These are phyloP conservation scores for Hysterium pulicare DNA, from an alignment of 2,329 filamentous ascomycete species.

Conservation along the genomic window DNA sequence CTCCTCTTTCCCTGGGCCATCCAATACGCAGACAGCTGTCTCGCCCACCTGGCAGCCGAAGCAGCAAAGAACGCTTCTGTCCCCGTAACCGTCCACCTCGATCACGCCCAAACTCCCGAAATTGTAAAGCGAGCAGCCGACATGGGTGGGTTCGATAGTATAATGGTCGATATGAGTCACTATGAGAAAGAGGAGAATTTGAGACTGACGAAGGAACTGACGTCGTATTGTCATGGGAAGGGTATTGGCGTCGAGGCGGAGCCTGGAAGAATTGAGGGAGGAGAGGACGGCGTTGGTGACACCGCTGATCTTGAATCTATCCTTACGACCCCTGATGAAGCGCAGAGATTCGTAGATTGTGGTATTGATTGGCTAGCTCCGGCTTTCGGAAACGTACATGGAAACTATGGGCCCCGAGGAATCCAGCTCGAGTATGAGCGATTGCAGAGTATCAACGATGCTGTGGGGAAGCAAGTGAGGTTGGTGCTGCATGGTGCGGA, in stretches of 20 bases:
- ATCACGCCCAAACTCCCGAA: constrained; percentile 40
- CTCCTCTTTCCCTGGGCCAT: constrained; percentile 74
- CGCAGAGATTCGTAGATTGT: constrained; percentile 62
- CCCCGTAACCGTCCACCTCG: constrained; percentile 41
- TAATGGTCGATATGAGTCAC: constrained; percentile 72
- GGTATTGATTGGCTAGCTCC: constrained; percentile 70
- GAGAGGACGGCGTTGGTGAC: constrained; percentile 68
- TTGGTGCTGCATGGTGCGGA: constrained; percentile 57
- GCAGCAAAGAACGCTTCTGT: constrained; percentile 36
- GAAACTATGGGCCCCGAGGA: constrained; percentile 17
- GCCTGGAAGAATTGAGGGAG: constrained; percentile 65
- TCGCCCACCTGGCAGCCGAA: constrained; percentile 46
- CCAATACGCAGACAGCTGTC: constrained; percentile 55
- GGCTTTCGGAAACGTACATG: constrained; percentile 68
- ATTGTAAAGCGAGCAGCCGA: constrained; percentile 32
- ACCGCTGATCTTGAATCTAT: constrained; percentile 58
- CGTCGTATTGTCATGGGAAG: constrained; percentile 55
- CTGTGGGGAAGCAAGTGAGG: constrained; percentile 44
- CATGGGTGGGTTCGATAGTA: constrained; percentile 60
- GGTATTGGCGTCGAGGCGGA: constrained; percentile 66
- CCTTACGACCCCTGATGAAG: constrained; percentile 63
- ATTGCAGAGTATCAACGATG: constrained; percentile 46
- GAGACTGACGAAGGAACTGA: constrained; percentile 56
- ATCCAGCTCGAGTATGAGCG: constrained; percentile 58
- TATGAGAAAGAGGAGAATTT: constrained; percentile 66